A percentile compares a stretch with the other conserved stretches of the same genome.
These are phyloP conservation scores for Nigrospora oryzae DNA, from an alignment of 2,329 filamentous ascomycete species.

Conservation along the genomic window DNA sequence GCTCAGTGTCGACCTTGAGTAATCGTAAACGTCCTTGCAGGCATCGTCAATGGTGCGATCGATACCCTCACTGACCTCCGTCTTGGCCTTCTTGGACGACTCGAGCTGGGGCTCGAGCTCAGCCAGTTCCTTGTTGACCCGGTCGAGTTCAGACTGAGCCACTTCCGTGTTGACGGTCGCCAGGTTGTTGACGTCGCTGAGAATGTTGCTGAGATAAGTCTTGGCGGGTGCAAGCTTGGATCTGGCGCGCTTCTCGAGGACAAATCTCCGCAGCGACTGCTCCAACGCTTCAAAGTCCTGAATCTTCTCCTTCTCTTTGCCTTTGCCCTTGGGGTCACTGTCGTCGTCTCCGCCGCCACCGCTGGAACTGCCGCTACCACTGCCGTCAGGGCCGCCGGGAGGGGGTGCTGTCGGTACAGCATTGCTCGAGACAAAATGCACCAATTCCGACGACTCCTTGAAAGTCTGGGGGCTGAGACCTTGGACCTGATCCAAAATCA, in stretches of 20 bases:
- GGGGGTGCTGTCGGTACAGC: slow-evolving; percentile 69
- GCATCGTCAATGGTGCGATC: slow-evolving; percentile 77
- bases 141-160: slow-evolving; percentile 73
- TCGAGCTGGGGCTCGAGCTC: slow-evolving; percentile 82
- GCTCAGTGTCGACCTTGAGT: slow-evolving; percentile 69
- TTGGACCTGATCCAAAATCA: slow-evolving; percentile 84
- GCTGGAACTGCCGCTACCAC: slow-evolving; percentile 42
- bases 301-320: slow-evolving; percentile 80
- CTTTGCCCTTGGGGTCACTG: slow-evolving; percentile 60
- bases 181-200: slow-evolving; percentile 77
- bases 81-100: slow-evolving; percentile 69
- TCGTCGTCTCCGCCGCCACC: slow-evolving; percentile 50
- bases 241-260: slow-evolving; percentile 87
- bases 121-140: slow-evolving; percentile 71
- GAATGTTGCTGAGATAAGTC: slow-evolving; percentile 88
- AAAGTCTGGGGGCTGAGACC: slow-evolving; percentile 84
- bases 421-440: slow-evolving; percentile 97
- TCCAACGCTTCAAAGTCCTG: slow-evolving; percentile 87
- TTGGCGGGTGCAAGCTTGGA: slow-evolving; percentile 94
- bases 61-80: slow-evolving; percentile 72
- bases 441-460: slow-evolving; percentile 86
- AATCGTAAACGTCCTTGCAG: slow-evolving; percentile 76
- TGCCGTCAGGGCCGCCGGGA: slow-evolving; percentile 45
- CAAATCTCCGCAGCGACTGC: slow-evolving; percentile 80
- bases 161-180: slow-evolving; percentile 84